These are phyloP conservation scores for Mortierella sp. DNA, from an alignment of 371 early-diverging fungal genomes.

Conservation along the genomic window DNA sequence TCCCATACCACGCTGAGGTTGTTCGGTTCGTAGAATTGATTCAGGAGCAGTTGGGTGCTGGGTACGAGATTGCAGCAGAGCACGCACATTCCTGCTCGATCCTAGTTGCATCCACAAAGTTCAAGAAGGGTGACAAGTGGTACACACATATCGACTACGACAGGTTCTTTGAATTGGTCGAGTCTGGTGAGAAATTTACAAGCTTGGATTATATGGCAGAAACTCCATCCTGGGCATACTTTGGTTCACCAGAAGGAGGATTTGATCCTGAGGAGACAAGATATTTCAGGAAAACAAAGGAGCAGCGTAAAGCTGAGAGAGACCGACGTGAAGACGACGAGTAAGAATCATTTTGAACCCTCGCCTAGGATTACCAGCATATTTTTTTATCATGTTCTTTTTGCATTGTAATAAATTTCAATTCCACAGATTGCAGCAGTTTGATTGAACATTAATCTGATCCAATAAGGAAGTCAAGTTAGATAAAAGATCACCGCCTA, in stretches of 20 bases:
- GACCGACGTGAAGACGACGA: slow-evolving; percentile 37
- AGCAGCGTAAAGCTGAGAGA: slow-evolving; percentile 49
- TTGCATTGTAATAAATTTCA: too few relatives aligned
- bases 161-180: slow-evolving; percentile 77
- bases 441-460: too few relatives aligned
- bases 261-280: slow-evolving; percentile 85
- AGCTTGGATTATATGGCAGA: slow-evolving; percentile 78
- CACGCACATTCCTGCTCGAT: slow-evolving; percentile 85
- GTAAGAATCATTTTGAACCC: not conserved
- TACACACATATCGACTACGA: slow-evolving; percentile 86
- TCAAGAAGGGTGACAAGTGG: slow-evolving; percentile 81
- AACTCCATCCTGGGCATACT: slow-evolving; percentile 85
- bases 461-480: too few relatives aligned
- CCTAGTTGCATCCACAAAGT: slow-evolving; percentile 77
- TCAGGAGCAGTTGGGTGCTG: slow-evolving; percentile 65
- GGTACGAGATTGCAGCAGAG: slow-evolving; percentile 82
- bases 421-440: too few relatives aligned
- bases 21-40: slow-evolving; percentile 77
- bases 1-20: slow-evolving; percentile 86
- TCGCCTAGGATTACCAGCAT: too few relatives aligned
- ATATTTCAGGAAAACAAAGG: slow-evolving; percentile 71
- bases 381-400: not conserved
- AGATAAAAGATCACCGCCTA: too few relatives aligned
- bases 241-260: slow-evolving; percentile 79
- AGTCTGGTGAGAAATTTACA: slow-evolving; percentile 74